Evolutionary conservation across 169 alveolate genomes (phyloP).

Genomic region (Plasmodium knowlesi): DNA sequence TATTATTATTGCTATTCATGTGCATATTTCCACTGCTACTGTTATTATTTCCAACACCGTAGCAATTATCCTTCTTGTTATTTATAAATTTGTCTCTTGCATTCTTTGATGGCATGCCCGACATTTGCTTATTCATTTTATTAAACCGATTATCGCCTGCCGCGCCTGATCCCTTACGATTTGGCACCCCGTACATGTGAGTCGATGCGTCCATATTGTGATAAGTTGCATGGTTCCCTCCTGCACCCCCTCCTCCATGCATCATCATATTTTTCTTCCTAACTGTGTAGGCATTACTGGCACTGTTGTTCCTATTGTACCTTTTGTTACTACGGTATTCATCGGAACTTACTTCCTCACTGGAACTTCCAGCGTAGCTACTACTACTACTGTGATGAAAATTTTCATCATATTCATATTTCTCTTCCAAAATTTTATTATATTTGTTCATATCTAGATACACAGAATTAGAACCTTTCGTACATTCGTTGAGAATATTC

Average conservation of each 20-base stretch:
- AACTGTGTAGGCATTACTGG: neutral
- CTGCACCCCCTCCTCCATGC: neutral
- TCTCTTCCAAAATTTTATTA: constrained; percentile 51
- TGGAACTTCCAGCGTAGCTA: neutral
- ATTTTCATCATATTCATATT: constrained; percentile 43
- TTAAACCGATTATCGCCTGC: neutral
- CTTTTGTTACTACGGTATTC: neutral
- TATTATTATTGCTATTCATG: constrained; percentile 3
- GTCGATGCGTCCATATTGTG: constrained; percentile 10
- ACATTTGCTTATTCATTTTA: constrained; percentile 1
- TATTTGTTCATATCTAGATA: constrained; percentile 76
- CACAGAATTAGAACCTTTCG: constrained; percentile 52
- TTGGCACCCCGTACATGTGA: constrained; percentile 11
- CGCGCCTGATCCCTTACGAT: neutral
- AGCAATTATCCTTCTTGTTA: constrained; percentile 24
- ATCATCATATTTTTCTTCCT: constrained; percentile 8
- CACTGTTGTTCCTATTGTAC: constrained; percentile 2
- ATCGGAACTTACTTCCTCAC: constrained; percentile 40
- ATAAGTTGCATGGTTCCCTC: neutral
- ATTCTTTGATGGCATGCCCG: constrained; percentile 3
- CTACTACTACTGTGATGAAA: constrained; percentile 8
- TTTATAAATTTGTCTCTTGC: neutral
- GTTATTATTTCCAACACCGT: neutral
- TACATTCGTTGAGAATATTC: constrained; percentile 18
- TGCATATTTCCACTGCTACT: neutral